Evolutionary conservation across 2,329 filamentous ascomycete species (phyloP).

Genomic region (Nannizziopsis barbatae): DNA sequence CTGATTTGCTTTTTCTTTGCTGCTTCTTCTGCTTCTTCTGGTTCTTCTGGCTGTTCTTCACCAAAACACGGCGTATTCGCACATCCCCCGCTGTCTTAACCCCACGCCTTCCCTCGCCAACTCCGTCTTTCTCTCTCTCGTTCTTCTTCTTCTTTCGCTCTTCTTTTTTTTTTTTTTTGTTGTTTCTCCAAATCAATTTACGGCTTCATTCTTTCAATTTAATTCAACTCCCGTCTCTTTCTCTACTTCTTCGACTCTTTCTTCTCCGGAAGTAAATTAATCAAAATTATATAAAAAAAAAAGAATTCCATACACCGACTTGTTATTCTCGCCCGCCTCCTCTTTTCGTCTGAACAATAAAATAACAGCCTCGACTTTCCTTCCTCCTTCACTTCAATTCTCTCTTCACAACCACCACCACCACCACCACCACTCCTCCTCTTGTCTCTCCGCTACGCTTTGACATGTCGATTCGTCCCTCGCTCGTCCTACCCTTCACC

Average conservation of each 20-base stretch:
- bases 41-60: neutral
- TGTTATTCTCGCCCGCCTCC: neutral
- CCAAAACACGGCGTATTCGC: neutral
- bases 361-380: neutral
- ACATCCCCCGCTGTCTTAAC: neutral
- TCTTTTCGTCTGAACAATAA: neutral
- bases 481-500: neutral
- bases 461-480: neutral
- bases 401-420: neutral
- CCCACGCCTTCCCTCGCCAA: neutral
- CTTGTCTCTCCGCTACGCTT: neutral
- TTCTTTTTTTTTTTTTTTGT: neutral
- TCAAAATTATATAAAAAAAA: too few species aligned
- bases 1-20: neutral
- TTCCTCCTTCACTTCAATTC: neutral
- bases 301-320: neutral
- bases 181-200: neutral
- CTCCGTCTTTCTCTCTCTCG: neutral
- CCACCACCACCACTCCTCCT: neutral
- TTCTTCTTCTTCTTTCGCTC: neutral
- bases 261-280: too few species aligned
- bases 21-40: neutral
- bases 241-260: neutral
- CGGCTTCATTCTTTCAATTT: neutral
- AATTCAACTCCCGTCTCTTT: neutral